Base-by-base conservation (phyloP, 306 rosid species). In the Abrus pulchellus region DNA sequence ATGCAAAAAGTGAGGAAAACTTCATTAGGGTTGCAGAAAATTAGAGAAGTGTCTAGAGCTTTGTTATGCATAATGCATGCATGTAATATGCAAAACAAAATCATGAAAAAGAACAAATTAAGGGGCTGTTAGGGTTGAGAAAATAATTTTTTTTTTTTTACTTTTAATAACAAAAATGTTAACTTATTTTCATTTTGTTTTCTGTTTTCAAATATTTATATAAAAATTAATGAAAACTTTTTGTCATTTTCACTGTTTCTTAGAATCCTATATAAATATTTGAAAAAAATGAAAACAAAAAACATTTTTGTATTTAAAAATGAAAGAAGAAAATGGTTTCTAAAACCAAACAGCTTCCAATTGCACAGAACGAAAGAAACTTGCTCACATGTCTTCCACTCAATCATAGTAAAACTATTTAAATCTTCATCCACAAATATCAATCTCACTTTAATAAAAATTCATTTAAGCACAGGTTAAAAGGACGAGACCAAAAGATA, bases 71-170 rank as follows among this genome's bases (percentile, higher is more conserved):
- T 43, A 60, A 74, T 61, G 9, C 50, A 60, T 43, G 66, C 32
- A 55, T 7, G 12, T 80, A 66, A 66, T 68, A 79, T 69, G 73
- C 64, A 61, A 75, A 69, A 57, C 50, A 47, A 52, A 53, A 81
- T 40, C 11, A 29, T 33, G 80, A 74, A 43, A 13, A 56, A 36
- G 29, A 56, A 28, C 70, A 67, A 48, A 65, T 33, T 29, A 52
- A 68, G 47, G 47, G 72, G 20, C 20, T 20, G 20, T 20, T 20
- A 20, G 20, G 20, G 20, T 20, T 20, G 20, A 20, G 20, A 20
- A 20, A 20, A 20, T 20, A 20, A 20, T 20, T 20, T 20, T 20
- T 20, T 20, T 20, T 20, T 20, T 20, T 20, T 20, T 20, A 20
- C 20, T 0, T 20, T 20, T 20, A 20, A 20, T 20, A 20, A 20